Base-by-base conservation (phyloP, 495 filamentous ascomycete species). In the Hypoxylon rickii region DNA sequence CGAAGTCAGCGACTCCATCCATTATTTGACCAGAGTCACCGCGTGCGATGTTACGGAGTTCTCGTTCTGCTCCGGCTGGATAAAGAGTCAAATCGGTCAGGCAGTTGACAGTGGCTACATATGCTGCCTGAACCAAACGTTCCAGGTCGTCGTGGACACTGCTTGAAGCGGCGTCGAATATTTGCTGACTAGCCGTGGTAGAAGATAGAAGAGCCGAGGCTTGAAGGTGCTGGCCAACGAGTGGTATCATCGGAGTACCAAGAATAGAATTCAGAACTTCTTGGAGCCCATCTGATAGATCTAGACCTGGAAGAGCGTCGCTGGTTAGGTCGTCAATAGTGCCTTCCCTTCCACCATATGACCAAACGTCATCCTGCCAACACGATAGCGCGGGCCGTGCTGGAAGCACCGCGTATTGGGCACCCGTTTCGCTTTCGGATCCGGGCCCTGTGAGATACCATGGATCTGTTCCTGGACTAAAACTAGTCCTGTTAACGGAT, bases 361-460 rank as follows among this genome's bases (percentile, higher is more conserved):
- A 59, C 70, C 70, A 72, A 1, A 58, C 47, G 31, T 67, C 61
- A n/a, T 60, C 58, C 38, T 74, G 47, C 70, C 70, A 73, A 33
- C 71, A 74, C 3, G 63, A 69, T 2, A 74, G 62, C 1, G 49
- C 61, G 6, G 71, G 71, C 6, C 71, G 60, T 12, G 33, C 42
- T 13, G 39, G 29, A 3, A 22, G 3, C 12, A 72, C 68, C 1
- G 10, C 7, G 29, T 70, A 62, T 7, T 8, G n/a, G 2, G 51
- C 46, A 6, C 51, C 52, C 11, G 15, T 31, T 15, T 33, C 22
- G 21, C 13, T 29, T 34, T 12, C 10, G 16, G 18, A 2, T 13
- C 15, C 26, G 24, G 48, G 24, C 2, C n/a, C 31, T 34, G 70
- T 73, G 6, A 63, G 34, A 55, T 70, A 73, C 68, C 66, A 71